phyloP scores from a whole-genome alignment of 495 filamentous ascomycete species.

The Neurospora pannonica region DNA sequence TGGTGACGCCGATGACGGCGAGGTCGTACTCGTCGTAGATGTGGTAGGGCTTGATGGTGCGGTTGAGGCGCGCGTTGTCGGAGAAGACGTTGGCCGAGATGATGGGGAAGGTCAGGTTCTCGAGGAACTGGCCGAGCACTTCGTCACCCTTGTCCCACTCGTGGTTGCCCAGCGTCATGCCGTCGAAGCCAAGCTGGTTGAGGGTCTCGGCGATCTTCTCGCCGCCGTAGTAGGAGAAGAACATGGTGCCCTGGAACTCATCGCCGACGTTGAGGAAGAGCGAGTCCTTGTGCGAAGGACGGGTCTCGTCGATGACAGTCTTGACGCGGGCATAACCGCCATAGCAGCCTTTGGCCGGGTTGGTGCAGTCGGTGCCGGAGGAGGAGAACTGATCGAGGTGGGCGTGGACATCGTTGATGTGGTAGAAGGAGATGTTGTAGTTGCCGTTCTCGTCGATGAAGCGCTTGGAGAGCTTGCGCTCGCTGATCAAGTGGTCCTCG shows the following conservation, averaged over 20 bases:
- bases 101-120: constrained; percentile 50
- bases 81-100: constrained; percentile 46
- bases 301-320: constrained; percentile 37
- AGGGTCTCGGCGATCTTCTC: constrained; percentile 53
- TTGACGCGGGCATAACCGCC: constrained; percentile 52
- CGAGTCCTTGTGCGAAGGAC: constrained; percentile 42
- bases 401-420: constrained; percentile 54
- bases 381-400: constrained; percentile 48
- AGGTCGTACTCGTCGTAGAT: constrained; percentile 45
- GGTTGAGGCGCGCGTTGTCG: constrained; percentile 38
- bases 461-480: constrained; percentile 33
- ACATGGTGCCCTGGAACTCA: constrained; percentile 53
- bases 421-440: constrained; percentile 53
- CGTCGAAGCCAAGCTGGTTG: constrained; percentile 48
- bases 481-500: constrained; percentile 33
- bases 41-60: constrained; percentile 46
- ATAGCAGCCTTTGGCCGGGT: constrained; percentile 41
- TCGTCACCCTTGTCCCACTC: constrained; percentile 48
- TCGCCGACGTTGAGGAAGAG: constrained; percentile 48
- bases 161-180: constrained; percentile 53
- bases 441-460: constrained; percentile 42
- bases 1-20: constrained; percentile 50
- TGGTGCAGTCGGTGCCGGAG: constrained; percentile 45
- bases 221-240: constrained; percentile 48
- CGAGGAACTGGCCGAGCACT: constrained; percentile 39